phyloP scores from a whole-genome alignment of 306 rosid species.

The Gleditsia sinensis region DNA sequence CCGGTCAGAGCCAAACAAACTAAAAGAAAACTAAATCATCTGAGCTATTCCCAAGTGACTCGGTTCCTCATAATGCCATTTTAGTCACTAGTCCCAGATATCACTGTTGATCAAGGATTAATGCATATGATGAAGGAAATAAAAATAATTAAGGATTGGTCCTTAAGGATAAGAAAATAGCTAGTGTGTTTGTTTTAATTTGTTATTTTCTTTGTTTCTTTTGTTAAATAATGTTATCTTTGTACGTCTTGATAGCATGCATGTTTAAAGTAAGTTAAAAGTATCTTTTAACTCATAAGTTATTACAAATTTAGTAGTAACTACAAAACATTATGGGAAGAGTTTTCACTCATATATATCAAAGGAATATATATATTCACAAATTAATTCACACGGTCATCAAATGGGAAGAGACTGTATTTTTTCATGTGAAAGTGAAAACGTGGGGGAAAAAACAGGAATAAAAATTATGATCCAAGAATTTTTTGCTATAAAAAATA shows the following conservation, averaged over 20 bases:
- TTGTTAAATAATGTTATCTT: not conserved
- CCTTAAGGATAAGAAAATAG: not conserved
- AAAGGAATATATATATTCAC: too few relatives aligned
- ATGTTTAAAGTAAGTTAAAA: constrained; percentile 11
- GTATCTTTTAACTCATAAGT: not conserved
- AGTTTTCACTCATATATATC: too few relatives aligned
- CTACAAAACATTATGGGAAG: not conserved
- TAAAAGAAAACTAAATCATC: too few relatives aligned
- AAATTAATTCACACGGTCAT: too few relatives aligned
- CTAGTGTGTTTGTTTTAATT: not conserved
- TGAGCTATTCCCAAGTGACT: not conserved
- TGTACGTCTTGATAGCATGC: not conserved
- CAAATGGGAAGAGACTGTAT: too few relatives aligned
- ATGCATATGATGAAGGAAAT: not conserved
- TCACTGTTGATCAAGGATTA: not conserved
- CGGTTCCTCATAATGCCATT: not conserved
- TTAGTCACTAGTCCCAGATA: not conserved
- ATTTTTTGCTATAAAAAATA: constrained; percentile 7
- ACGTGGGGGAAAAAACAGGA: not conserved
- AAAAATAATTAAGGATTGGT: not conserved
- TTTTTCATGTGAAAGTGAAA: not conserved
- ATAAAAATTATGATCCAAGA: not conserved
- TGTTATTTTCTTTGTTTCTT: not conserved
- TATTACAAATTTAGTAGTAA: not conserved
- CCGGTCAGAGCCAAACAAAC: too few relatives aligned